Conservation (phyloP, 345 rosid species). For the Brassica incana region DNA sequence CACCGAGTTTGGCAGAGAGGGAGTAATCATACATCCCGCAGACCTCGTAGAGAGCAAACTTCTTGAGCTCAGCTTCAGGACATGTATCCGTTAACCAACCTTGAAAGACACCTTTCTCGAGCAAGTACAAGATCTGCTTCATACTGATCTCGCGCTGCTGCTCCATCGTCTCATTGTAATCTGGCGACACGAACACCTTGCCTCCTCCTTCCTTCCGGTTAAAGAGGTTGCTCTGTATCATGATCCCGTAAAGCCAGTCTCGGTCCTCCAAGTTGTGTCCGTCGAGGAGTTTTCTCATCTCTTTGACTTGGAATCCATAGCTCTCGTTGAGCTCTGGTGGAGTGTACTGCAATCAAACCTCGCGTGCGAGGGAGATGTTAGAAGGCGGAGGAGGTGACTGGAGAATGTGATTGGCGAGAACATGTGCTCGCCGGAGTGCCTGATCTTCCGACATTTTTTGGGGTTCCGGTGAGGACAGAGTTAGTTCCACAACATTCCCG, state of each 20-base stretch:
- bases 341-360: slow-evolving; percentile 56
- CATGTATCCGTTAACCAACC: slow-evolving; percentile 73
- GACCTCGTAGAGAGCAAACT: slow-evolving; percentile 62
- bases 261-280: slow-evolving; percentile 69
- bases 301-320: slow-evolving; percentile 53
- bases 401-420: slow-evolving; percentile 61
- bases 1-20: slow-evolving; percentile 64
- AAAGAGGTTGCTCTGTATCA: slow-evolving; percentile 64
- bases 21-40: slow-evolving; percentile 67
- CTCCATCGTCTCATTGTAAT: slow-evolving; percentile 87
- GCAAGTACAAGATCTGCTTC: slow-evolving; percentile 60
- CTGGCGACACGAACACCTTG: slow-evolving; percentile 63
- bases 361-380: slow-evolving; percentile 32
- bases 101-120: slow-evolving; percentile 60
- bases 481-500: background rate
- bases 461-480: background rate
- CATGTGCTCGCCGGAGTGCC: slow-evolving; percentile 50
- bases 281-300: slow-evolving; percentile 72
- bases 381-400: slow-evolving; percentile 26
- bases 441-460: slow-evolving; percentile 42
- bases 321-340: slow-evolving; percentile 69
- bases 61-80: slow-evolving; percentile 62
- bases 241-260: slow-evolving; percentile 74
- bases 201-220: slow-evolving; percentile 63
- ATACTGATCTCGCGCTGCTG: slow-evolving; percentile 83